phyloP scores from a whole-genome alignment of 177 flowering plant genomes.

The Vitis hybrid region DNA sequence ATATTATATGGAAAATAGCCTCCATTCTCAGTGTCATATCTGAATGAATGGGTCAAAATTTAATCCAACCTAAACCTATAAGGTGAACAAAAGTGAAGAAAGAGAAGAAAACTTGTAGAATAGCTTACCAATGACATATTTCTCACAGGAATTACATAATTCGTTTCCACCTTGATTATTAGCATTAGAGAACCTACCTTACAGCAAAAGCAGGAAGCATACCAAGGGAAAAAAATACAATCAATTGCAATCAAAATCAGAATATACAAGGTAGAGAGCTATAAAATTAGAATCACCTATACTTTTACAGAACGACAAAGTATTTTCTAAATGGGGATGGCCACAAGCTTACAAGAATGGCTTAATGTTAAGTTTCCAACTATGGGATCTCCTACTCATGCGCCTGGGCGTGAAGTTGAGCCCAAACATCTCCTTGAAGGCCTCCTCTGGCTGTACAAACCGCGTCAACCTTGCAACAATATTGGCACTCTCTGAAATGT shows the following conservation, averaged over 20 bases:
- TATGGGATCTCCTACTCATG: slow-evolving; percentile 9
- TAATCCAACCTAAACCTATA: too few species aligned
- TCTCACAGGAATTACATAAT: too few species aligned
- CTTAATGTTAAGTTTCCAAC: slow-evolving; percentile 24
- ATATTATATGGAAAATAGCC: too few species aligned
- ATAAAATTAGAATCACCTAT: not conserved
- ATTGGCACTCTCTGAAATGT: slow-evolving; percentile 53
- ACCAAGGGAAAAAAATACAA: not conserved
- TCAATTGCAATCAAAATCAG: slow-evolving; percentile 2
- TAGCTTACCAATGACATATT: too few species aligned
- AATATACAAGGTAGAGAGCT: not conserved
- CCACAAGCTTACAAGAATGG: slow-evolving; percentile 9
- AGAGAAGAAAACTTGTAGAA: too few species aligned
- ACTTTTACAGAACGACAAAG: not conserved
- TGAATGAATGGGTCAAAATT: too few species aligned
- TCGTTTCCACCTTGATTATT: too few species aligned
- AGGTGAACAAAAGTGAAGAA: too few species aligned
- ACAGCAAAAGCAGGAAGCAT: too few species aligned
- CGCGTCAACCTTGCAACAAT: slow-evolving; percentile 60
- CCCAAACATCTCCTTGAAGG: slow-evolving; percentile 69
- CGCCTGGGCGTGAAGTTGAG: slow-evolving; percentile 40
- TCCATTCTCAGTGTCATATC: too few species aligned
- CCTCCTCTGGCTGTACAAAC: slow-evolving; percentile 37
- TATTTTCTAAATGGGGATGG: not conserved
- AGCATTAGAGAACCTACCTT: too few species aligned